Conservation (phyloP, 176 grass and related monocot species). For the Tillandsia fasciculata region DNA sequence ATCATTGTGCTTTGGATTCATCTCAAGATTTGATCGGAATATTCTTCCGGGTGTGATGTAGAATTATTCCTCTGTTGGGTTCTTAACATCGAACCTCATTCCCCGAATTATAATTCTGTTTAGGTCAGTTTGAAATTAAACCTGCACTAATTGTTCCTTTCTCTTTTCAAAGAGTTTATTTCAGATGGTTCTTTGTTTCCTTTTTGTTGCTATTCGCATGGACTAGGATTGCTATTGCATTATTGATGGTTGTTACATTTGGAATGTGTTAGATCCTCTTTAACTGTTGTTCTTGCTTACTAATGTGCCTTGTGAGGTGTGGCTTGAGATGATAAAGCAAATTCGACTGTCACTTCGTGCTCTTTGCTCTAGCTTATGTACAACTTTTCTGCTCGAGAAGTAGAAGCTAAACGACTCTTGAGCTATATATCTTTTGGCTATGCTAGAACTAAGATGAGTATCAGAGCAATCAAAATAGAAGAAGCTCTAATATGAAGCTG, state of each 20-base stretch:
- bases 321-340: not conserved
- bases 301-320: not conserved
- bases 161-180: not conserved
- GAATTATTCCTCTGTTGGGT: conserved; percentile 5
- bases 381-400: no score
- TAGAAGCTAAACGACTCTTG: no score
- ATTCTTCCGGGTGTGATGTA: not conserved
- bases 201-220: not conserved
- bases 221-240: conserved; percentile 18
- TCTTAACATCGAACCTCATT: not conserved
- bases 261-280: conserved; percentile 5
- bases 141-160: not conserved
- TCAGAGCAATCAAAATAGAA: no score
- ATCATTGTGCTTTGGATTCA: not conserved
- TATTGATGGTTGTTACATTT: conserved; percentile 49
- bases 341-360: not conserved
- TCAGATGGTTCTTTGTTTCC: not conserved
- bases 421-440: no score
- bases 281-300: no score
- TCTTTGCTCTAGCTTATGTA: no score
- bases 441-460: no score
- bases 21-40: not conserved
- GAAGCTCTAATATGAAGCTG: no score
- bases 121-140: not conserved
- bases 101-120: conserved; percentile 16